Percentiles rank a stretch among this genome's conserved stretches.
These are phyloP conservation scores for Brassica balearica DNA, from an alignment of 441 rosid genomes.

Conservation along the genomic window DNA sequence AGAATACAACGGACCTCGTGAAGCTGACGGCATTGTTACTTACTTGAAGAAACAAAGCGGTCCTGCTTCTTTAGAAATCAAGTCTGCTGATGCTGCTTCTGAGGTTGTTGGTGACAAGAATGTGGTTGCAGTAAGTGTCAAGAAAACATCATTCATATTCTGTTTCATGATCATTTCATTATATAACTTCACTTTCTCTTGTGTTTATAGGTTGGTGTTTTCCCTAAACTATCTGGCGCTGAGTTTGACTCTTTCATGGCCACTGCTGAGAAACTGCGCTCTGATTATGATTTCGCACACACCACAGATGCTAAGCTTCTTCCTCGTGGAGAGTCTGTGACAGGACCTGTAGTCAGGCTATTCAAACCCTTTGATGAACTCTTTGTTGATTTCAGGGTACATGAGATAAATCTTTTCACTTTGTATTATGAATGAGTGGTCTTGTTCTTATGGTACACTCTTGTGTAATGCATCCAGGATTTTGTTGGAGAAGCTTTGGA, in stretches of 20 bases:
- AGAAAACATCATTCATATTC: neutral
- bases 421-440: constrained; percentile 11
- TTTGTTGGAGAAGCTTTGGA: constrained; percentile 67
- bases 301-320: constrained; percentile 78
- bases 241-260: constrained; percentile 79
- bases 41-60: constrained; percentile 93
- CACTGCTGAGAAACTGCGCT: constrained; percentile 78
- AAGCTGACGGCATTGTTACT: constrained; percentile 88
- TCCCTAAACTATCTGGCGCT: constrained; percentile 81
- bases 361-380: constrained; percentile 95
- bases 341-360: constrained; percentile 86
- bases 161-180: constrained; percentile 1
- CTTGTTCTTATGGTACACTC: constrained; percentile 12
- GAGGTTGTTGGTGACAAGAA: constrained; percentile 67
- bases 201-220: constrained; percentile 79
- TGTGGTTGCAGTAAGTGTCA: constrained; percentile 67
- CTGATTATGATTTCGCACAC: constrained; percentile 91
- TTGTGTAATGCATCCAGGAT: constrained; percentile 60
- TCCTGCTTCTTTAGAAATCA: constrained; percentile 88
- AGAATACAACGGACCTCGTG: constrained; percentile 93
- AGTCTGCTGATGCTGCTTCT: constrained; percentile 69
- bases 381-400: constrained; percentile 82
- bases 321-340: constrained; percentile 79
- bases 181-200: constrained; percentile 1
- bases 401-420: neutral